A percentile compares a stretch with the other conserved stretches of the same genome.
phyloP scores from a whole-genome alignment of 164 flowering plant genomes.

The Umbilicus rupestris region DNA sequence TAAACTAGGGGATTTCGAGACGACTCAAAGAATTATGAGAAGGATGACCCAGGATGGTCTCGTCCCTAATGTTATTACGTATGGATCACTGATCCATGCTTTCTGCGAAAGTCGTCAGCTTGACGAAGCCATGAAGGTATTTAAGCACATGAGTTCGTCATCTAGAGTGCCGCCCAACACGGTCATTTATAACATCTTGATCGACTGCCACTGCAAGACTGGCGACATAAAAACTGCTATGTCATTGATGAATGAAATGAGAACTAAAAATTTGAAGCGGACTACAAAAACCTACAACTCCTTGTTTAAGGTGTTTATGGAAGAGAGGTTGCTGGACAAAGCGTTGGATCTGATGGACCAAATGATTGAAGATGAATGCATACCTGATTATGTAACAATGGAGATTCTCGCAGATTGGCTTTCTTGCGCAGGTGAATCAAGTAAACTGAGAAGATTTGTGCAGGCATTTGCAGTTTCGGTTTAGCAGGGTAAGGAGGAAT shows the following conservation, averaged over 20 bases:
- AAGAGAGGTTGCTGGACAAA: conserved; percentile 37
- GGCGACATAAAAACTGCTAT: conserved; percentile 40
- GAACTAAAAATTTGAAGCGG: conserved; percentile 33
- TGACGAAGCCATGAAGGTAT: conserved; percentile 62
- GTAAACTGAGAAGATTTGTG: conserved; percentile 38
- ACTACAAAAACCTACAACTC: conserved; percentile 57
- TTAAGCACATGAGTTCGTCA: conserved; percentile 29
- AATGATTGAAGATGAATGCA: conserved; percentile 57
- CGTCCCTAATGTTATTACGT: conserved; percentile 55
- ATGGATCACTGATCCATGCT: conserved; percentile 66
- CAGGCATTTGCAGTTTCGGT: conserved; percentile 27
- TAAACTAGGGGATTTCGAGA: conserved; percentile 37
- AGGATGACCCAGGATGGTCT: conserved; percentile 44
- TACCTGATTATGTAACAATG: conserved; percentile 69
- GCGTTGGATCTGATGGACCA: conserved; percentile 64
- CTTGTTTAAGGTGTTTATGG: conserved; percentile 52
- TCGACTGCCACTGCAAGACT: conserved; percentile 46
- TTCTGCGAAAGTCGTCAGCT: conserved; percentile 39
- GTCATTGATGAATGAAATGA: conserved; percentile 65
- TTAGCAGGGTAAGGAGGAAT: conserved; percentile 8
- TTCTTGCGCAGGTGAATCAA: conserved; percentile 47
- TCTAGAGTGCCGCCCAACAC: conserved; percentile 50
- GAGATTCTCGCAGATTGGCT: conserved; percentile 79
- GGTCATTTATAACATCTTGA: conserved; percentile 67
- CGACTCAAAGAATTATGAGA: conserved; percentile 30